A percentile compares a stretch with the other conserved stretches of the same genome.
Evolutionary conservation across 768 basidiomycete genomes (phyloP).

Genomic region (Leccinum rimulosum): DNA sequence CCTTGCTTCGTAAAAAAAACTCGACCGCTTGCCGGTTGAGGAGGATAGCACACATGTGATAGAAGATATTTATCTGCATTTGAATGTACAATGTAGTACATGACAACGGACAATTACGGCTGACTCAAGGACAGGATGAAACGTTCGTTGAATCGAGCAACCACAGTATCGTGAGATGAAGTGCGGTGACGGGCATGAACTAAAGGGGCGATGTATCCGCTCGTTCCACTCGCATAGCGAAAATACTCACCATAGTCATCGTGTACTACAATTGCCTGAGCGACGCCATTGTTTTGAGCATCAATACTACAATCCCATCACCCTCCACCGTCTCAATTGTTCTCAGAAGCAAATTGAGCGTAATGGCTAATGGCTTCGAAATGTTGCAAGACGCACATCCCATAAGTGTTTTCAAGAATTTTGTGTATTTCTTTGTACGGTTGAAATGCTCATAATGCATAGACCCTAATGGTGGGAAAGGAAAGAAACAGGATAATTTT

Average conservation of each 20-base stretch:
- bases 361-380: constrained; percentile 99
- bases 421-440: constrained; percentile 98
- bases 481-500: no score
- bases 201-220: neutral
- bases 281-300: constrained; percentile 94
- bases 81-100: no score
- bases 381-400: constrained; percentile 95
- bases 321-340: constrained; percentile 99
- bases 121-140: constrained; percentile 97
- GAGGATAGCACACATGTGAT: no score
- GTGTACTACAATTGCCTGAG: constrained; percentile 88
- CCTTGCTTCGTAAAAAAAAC: no score
- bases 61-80: no score
- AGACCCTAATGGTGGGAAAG: no score
- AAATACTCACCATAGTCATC: constrained; percentile 66
- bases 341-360: constrained; percentile 92
- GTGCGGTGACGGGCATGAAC: constrained; percentile 95
- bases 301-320: constrained; percentile 81
- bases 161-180: constrained; percentile 80
- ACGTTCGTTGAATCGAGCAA: constrained; percentile 97
- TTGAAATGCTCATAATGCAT: no score
- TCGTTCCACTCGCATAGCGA: neutral
- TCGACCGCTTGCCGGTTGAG: no score
- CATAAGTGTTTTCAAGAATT: constrained; percentile 95
- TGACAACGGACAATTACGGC: no score